A percentile compares a stretch with the other conserved stretches of the same genome.
phyloP scores from a whole-genome alignment of 2,329 filamentous ascomycete genomes.

The Pseudogymnoascus sp. region DNA sequence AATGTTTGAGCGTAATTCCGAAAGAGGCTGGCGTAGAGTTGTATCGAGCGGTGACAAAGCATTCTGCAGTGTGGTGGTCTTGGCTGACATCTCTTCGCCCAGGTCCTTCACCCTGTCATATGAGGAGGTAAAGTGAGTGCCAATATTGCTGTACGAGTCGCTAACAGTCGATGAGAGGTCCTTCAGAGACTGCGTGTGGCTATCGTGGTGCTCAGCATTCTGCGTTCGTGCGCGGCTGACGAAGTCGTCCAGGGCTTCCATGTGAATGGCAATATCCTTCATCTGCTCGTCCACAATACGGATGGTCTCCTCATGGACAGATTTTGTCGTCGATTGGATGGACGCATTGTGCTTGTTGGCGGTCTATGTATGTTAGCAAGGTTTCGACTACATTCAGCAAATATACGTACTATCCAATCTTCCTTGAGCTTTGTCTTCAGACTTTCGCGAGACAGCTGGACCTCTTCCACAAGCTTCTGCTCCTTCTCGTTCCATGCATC shows the following conservation, averaged over 20 bases:
- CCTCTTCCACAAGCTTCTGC: slow-evolving; percentile 59
- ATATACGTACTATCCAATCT: slow-evolving; percentile 72
- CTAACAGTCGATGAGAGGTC: slow-evolving; percentile 61
- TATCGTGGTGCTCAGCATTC: slow-evolving; percentile 69
- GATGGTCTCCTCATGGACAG: slow-evolving; percentile 84
- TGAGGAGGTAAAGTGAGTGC: slow-evolving; percentile 61
- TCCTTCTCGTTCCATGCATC: slow-evolving; percentile 66
- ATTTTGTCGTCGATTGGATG: slow-evolving; percentile 75
- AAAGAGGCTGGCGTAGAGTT: slow-evolving; percentile 62
- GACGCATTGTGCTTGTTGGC: slow-evolving; percentile 75
- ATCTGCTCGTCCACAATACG: slow-evolving; percentile 86
- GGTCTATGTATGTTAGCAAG: slow-evolving; percentile 35
- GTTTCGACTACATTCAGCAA: slow-evolving; percentile 29
- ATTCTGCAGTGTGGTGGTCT: slow-evolving; percentile 51
- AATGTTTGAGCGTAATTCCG: slow-evolving; percentile 64
- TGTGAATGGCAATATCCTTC: slow-evolving; percentile 77
- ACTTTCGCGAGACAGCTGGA: slow-evolving; percentile 65
- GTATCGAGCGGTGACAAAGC: slow-evolving; percentile 54
- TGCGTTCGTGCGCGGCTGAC: slow-evolving; percentile 73
- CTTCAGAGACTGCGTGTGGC: slow-evolving; percentile 60
- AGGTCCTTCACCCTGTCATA: slow-evolving; percentile 62
- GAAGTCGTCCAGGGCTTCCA: slow-evolving; percentile 85
- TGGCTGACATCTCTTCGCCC: slow-evolving; percentile 58
- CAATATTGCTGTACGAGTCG: slow-evolving; percentile 64
- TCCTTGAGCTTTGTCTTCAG: slow-evolving; percentile 77